These are phyloP conservation scores for Zelonia costaricensis DNA, from an alignment of 208 protist genomes.

Conservation along the genomic window DNA sequence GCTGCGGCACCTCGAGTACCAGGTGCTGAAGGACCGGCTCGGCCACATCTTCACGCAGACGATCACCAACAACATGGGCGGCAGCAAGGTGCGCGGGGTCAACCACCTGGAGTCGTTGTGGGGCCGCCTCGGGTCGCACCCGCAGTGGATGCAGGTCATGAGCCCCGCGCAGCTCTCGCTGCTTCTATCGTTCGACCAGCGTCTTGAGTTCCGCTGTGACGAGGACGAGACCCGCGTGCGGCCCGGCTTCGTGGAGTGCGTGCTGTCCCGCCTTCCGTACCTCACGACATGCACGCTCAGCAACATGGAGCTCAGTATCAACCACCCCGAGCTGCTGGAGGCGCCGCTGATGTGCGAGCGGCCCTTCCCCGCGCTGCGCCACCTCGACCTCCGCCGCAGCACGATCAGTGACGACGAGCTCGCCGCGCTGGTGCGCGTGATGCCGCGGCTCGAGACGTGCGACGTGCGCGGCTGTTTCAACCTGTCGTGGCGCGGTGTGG, in stretches of 20 bases:
- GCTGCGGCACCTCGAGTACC: conserved; percentile 3
- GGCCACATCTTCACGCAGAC: conserved; percentile 8
- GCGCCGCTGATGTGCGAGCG: conserved; percentile 1
- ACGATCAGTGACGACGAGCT: conserved; percentile 5
- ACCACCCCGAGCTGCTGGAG: conserved; percentile 5
- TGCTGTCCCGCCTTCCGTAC: conserved; percentile 6
- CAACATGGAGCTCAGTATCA: conserved; percentile 7
- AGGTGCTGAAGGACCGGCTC: conserved; percentile 1
- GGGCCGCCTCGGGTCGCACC: conserved; percentile 7
- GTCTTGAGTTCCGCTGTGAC: not conserved
- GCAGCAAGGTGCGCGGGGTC: not conserved
- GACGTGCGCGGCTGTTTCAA: conserved; percentile 9
- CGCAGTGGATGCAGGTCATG: conserved; percentile 11
- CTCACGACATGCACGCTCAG: conserved; percentile 2
- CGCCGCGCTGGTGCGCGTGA: conserved; percentile 9
- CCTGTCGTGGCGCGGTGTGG: conserved; percentile 7
- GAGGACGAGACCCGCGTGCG: not conserved
- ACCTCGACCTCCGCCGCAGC: conserved; percentile 10
- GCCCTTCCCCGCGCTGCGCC: conserved; percentile 3
- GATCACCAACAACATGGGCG: not conserved
- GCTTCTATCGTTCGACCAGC: conserved; percentile 9
- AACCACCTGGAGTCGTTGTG: conserved; percentile 4
- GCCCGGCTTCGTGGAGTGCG: conserved; percentile 12
- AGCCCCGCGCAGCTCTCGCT: conserved; percentile 10
- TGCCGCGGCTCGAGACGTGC: conserved; percentile 6